Evolutionary conservation across 495 filamentous ascomycete species (phyloP).

Genomic region (Penicillium riverlandense): DNA sequence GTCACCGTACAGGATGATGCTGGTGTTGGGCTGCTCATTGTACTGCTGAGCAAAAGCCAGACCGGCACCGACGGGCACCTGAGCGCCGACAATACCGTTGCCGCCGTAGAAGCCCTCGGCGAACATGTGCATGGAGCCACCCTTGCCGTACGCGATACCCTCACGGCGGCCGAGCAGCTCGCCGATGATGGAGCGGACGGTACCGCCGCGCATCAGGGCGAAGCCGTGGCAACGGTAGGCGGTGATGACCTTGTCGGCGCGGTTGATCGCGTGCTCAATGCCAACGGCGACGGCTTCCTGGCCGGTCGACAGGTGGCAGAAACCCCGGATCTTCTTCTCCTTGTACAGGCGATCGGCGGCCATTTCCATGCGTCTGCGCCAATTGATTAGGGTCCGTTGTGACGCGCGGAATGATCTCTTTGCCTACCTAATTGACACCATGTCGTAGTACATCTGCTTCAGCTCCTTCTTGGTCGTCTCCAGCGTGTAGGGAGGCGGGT

Average conservation of each 20-base stretch:
- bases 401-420: too few relatives aligned
- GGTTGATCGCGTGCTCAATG: slow-evolving; percentile 91
- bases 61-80: slow-evolving; percentile 95
- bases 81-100: slow-evolving; percentile 97
- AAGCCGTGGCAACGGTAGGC: slow-evolving; percentile 99
- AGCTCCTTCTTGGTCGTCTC: slow-evolving; percentile 93
- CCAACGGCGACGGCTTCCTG: slow-evolving; percentile 96
- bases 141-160: slow-evolving; percentile 97
- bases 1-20: slow-evolving; percentile 90
- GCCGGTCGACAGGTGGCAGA: slow-evolving; percentile 96
- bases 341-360: slow-evolving; percentile 96
- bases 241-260: slow-evolving; percentile 90
- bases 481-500: slow-evolving; percentile 86
- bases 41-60: slow-evolving; percentile 97
- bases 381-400: neutral
- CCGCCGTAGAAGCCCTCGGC: slow-evolving; percentile 95
- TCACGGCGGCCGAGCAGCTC: slow-evolving; percentile 91
- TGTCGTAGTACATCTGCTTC: slow-evolving; percentile 98
- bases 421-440: slow-evolving; percentile 82
- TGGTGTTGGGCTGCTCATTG: slow-evolving; percentile 72
- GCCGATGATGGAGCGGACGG: slow-evolving; percentile 89
- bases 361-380: slow-evolving; percentile 93
- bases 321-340: slow-evolving; percentile 98
- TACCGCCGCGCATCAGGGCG: slow-evolving; percentile 90
- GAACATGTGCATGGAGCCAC: slow-evolving; percentile 99